Conservation (phyloP, 1,284 basidiomycete genomes). For the Ceratobasidium papillatum region DNA sequence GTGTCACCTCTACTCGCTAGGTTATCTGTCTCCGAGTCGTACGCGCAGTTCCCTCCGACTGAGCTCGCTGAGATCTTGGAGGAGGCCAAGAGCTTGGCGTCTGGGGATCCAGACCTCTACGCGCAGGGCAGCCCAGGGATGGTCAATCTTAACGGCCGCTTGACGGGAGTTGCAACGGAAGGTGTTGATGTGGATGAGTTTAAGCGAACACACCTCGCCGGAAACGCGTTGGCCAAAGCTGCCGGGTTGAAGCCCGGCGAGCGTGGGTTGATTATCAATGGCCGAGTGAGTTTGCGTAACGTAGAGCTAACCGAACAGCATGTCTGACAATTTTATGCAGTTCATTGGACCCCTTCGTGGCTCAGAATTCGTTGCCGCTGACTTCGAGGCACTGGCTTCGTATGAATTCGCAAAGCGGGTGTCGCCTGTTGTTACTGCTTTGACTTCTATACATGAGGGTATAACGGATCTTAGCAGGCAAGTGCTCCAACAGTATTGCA, state of each 20-base stretch:
- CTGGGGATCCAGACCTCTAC: constrained; percentile 3
- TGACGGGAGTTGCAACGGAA: constrained; percentile 34
- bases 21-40: constrained; percentile 24
- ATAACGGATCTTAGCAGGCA: constrained; percentile 59
- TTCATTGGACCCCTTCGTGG: constrained; percentile 69
- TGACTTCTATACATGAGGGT: constrained; percentile 61
- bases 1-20: constrained; percentile 30
- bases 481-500: constrained; percentile 17
- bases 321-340: constrained; percentile 52
- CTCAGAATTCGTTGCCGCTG: constrained; percentile 67
- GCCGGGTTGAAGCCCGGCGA: constrained; percentile 67
- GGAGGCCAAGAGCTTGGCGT: constrained; percentile 46
- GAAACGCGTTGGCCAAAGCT: constrained; percentile 55
- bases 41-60: constrained; percentile 43
- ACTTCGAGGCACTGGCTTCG: constrained; percentile 71
- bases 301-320: not conserved
- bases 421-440: constrained; percentile 69
- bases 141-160: constrained; percentile 28
- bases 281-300: constrained; percentile 64
- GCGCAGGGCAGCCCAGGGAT: constrained; percentile 29
- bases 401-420: constrained; percentile 79
- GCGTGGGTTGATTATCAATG: constrained; percentile 77
- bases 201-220: constrained; percentile 18
- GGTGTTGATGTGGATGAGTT: constrained; percentile 19
- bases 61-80: constrained; percentile 50